Evolutionary conservation across 257 asterid species (phyloP), one percentile per base, ranked within the genome.

Genomic region (Solanum bulbocastanum): DNA sequence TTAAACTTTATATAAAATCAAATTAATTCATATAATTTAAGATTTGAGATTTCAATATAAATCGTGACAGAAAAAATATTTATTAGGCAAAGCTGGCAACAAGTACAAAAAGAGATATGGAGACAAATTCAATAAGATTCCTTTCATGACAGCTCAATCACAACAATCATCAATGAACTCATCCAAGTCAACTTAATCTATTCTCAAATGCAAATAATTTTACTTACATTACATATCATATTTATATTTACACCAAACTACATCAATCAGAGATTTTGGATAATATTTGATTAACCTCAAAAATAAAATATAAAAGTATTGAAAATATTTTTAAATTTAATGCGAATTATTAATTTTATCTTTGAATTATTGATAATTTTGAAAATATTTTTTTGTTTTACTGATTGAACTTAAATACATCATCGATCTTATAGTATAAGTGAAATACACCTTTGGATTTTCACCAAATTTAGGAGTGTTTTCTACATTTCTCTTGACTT

Each of bases 401-500:
- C 3, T 15, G 23, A 49, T 16, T 16, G 23, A 49, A 58, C 5
- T 20, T 22, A 58, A 20, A 58, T 8, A 3, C 2, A 58, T 1
- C 4, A 2, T 58, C 27, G 11, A 58, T 22, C 2, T 58, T 58
- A 0, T 8, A 58, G 0, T 58, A 20, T 20, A 9, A 22, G 66
- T 58, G 66, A 3, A 58, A 58, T 58, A 58, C 25, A 58, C 25
- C 5, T 5, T 0, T 20, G 0, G 2, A 58, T 20, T 58, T 23
- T 22, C 5, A 58, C 0, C 27, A 58, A 56, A 1, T 20, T 56
- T 20, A 20, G 8, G 22, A 3, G 66, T 7, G 2, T 56, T 56
- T 56, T 56, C 11, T 6, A 56, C n/a, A 56, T 0, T 56, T 7
- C 0, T 56, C 0, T 0, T 4, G 10, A 1, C 0, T 56, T 20